Percentiles rank a stretch among this genome's conserved stretches.
phyloP scores from a whole-genome alignment of 257 asterid genomes.

The Plectranthus barbatus region DNA sequence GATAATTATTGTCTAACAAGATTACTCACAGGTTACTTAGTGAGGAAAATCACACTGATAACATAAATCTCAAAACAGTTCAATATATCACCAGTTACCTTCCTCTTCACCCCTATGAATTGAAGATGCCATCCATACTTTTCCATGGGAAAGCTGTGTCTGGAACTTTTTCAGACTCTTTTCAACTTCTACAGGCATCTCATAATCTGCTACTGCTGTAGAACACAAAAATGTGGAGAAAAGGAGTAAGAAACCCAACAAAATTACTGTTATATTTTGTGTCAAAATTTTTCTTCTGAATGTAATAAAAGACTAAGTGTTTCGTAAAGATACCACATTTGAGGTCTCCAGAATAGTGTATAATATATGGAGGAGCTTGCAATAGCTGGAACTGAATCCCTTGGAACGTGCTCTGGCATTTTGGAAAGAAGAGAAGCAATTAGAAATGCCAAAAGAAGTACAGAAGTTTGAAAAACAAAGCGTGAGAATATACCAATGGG shows the following conservation, averaged over 20 bases:
- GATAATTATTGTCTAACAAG: background rate
- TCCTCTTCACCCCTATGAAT: conserved; percentile 84
- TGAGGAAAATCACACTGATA: background rate
- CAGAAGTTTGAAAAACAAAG: conserved; percentile 10
- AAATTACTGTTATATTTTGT: background rate
- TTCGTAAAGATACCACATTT: conserved; percentile 53
- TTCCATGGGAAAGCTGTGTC: conserved; percentile 41
- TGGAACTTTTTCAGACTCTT: conserved; percentile 38
- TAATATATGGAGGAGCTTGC: conserved; percentile 70
- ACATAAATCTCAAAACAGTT: conserved; percentile 4
- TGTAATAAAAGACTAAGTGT: background rate
- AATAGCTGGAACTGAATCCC: conserved; percentile 79
- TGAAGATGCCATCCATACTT: conserved; percentile 96
- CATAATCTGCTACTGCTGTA: conserved; percentile 45
- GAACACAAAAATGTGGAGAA: background rate
- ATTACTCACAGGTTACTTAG: background rate
- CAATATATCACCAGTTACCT: conserved; percentile 31
- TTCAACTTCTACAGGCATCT: conserved; percentile 26
- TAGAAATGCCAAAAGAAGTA: conserved; percentile 13
- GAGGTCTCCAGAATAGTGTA: conserved; percentile 78
- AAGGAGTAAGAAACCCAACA: background rate
- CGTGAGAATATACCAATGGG: conserved; percentile 58
- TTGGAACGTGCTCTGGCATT: conserved; percentile 59
- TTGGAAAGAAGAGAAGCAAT: conserved; percentile 12
- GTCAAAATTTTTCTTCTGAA: background rate